These are phyloP conservation scores for Suillus spraguei DNA, from an alignment of 768 basidiomycete genomes.

Conservation along the genomic window DNA sequence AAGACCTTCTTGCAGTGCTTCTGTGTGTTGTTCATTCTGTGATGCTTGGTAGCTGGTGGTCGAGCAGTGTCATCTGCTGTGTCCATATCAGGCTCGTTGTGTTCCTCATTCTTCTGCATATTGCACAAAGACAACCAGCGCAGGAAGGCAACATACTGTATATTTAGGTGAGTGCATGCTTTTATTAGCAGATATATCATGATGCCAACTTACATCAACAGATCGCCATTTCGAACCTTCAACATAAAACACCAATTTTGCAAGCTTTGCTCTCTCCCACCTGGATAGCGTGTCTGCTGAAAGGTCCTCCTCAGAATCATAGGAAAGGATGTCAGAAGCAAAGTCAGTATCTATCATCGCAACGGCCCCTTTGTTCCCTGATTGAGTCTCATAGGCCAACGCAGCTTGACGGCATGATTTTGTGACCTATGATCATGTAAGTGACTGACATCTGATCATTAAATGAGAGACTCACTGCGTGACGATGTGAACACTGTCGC, in stretches of 20 bases:
- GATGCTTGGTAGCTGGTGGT: neutral
- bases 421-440: neutral
- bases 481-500: too few species aligned
- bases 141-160: neutral
- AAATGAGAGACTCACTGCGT: neutral
- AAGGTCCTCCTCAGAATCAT: slow-evolving; percentile 1
- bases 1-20: neutral
- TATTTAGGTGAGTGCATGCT: neutral
- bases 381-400: neutral
- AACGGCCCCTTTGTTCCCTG: neutral
- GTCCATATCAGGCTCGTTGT: neutral
- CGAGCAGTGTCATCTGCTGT: neutral
- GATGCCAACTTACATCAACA: neutral
- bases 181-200: neutral
- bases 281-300: neutral
- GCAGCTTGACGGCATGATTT: neutral
- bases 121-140: neutral
- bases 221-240: neutral
- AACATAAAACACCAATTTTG: neutral
- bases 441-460: slow-evolving; percentile 3
- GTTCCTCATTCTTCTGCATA: neutral
- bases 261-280: neutral
- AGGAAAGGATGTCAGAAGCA: neutral
- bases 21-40: neutral
- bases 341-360: neutral